Conservation (phyloP, 2,329 filamentous ascomycete species). For the Penicillium crustosum region DNA sequence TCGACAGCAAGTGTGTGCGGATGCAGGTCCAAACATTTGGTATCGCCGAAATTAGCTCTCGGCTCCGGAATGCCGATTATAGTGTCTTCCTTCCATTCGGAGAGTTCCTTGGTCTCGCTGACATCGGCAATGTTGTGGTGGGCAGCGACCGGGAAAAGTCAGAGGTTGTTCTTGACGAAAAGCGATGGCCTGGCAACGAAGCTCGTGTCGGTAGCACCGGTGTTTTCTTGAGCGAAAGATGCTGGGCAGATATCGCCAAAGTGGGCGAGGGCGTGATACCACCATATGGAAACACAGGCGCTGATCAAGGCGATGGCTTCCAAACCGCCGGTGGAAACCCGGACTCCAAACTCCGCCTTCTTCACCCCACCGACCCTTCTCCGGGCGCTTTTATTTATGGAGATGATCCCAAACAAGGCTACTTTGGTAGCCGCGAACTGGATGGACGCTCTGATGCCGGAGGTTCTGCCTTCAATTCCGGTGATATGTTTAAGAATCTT, state of each 20-base stretch:
- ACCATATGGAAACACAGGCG: constrained; percentile 60
- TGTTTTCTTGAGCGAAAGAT: constrained; percentile 91
- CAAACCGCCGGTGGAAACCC: constrained; percentile 49
- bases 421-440: constrained; percentile 76
- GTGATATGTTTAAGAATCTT: constrained; percentile 97
- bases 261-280: constrained; percentile 63
- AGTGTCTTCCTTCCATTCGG: constrained; percentile 93
- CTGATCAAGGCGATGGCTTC: constrained; percentile 58
- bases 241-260: constrained; percentile 87
- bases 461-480: constrained; percentile 82
- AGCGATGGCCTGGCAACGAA: constrained; percentile 89
- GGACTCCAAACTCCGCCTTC: constrained; percentile 58
- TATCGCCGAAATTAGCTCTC: constrained; percentile 94
- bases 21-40: constrained; percentile 93
- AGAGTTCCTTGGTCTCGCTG: constrained; percentile 87
- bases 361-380: constrained; percentile 47
- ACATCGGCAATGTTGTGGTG: constrained; percentile 79
- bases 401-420: constrained; percentile 74
- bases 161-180: constrained; percentile 87
- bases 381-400: constrained; percentile 65
- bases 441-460: constrained; percentile 90
- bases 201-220: constrained; percentile 87
- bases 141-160: constrained; percentile 91
- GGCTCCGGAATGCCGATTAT: constrained; percentile 89
- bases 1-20: constrained; percentile 97